Base-by-base conservation (phyloP, 306 rosid species). In the Elaeagnus macrophylla region DNA sequence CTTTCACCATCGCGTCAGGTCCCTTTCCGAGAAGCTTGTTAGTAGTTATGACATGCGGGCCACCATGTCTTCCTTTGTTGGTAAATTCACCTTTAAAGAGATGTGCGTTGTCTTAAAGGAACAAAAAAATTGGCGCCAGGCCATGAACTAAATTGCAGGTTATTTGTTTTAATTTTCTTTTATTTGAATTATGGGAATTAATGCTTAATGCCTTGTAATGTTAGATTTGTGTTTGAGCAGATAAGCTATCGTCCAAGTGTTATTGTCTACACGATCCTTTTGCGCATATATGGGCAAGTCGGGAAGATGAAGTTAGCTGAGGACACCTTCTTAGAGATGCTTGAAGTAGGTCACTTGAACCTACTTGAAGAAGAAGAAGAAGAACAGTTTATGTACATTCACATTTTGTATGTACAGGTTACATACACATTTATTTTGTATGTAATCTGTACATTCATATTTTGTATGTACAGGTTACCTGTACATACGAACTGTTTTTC, bases 61-160 rank as follows among this genome's bases (percentile, higher is more conserved):
- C 72, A 86, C 69, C 20, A 83, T 90, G 97, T 77, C 67, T 35
- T 83, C 91, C 0, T 90, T 86, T 54, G 95, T 86, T 12, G 88
- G 89, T 0, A 86, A 83, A 53, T 75, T 90, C 12, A 79, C 72
- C 69, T 90, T 79, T 38, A 70, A 83, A 57, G 97, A 90, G 73
- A 90, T 90, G 97, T 90, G 97, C 32, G 72, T 72, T 2, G 86
- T 90, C 15, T 83, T 90, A 17, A 90, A 90, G 76, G 97, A 86
- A 61, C 97, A 86, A 63, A 90, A 75, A 40, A 87, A 94, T 14
- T 90, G 97, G 97, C 78, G 84, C 71, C 97, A 90, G 59, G 97
- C 67, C 10, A 68, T 84, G 15, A 94, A 90, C 72, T 80, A 90
- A 86, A 73, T 75, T 90, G 66, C 97, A 90, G 95, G 97, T 86